phyloP scores from a whole-genome alignment of 2,329 filamentous ascomycete genomes.

The Sporothrix pseudoabietina region DNA sequence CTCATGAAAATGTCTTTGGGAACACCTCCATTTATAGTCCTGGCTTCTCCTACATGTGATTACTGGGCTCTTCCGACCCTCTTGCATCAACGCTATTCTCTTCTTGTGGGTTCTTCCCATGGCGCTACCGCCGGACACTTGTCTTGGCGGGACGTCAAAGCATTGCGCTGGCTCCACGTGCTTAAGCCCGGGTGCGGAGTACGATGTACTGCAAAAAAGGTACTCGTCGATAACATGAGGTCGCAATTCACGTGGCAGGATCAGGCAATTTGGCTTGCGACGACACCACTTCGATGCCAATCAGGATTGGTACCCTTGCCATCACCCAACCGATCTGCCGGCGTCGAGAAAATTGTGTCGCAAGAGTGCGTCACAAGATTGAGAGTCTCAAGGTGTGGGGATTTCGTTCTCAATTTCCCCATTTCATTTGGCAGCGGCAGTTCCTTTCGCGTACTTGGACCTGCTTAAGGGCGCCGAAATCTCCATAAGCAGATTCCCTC shows the following conservation, averaged over 20 bases:
- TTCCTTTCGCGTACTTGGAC: not conserved
- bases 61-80: not conserved
- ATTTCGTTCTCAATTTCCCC: not conserved
- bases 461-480: not conserved
- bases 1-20: not conserved
- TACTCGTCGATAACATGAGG: not conserved
- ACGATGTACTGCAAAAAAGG: not conserved
- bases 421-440: not conserved
- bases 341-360: not conserved
- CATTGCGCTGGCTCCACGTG: not conserved
- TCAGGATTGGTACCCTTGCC: not conserved
- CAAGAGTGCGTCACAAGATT: too few relatives aligned
- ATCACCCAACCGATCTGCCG: not conserved
- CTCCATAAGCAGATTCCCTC: conserved; percentile 29
- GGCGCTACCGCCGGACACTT: not conserved
- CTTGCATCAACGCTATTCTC: not conserved
- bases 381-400: not conserved
- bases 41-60: not conserved
- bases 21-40: not conserved
- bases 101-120: not conserved
- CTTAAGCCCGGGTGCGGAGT: too few relatives aligned
- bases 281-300: not conserved
- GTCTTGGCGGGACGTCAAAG: not conserved
- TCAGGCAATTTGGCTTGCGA: not conserved
- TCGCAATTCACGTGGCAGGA: not conserved